Evolutionary conservation across 805 yeast species (phyloP), one percentile per base, ranked within the genome.

Genomic region (Yarrowia hollandica): DNA sequence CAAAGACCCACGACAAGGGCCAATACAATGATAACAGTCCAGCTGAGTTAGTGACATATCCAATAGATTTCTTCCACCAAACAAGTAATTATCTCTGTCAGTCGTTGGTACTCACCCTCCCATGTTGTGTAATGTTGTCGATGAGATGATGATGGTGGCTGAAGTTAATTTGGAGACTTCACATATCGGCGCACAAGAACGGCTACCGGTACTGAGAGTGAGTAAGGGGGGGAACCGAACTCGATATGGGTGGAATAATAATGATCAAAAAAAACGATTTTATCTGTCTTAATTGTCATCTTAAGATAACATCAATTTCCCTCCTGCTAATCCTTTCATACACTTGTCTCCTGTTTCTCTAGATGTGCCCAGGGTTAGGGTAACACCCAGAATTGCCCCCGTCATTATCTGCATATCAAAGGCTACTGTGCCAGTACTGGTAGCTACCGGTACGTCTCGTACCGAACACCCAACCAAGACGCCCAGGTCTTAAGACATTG

Each of bases 11-110:
- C 80, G 11, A 85, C 85, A 60, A 82, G 75, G 22, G 84, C 67
- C 62, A 90, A 76, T 26, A 82, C 86, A 60, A 81, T 74, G 60
- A 88, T 75, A 64, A 89, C 92, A 55, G 87, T 81, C 80, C 85
- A 87, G 56, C 91, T 85, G 64, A 21, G 46, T 66, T 64, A 23
- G 60, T 60, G n/a, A n/a, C n/a, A 18, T 9, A 12, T 18, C 11
- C 34, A 18, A 25, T 16, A 12, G 14, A 5, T 16, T 14, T 14
- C 3, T 42, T n/a, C 23, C 19, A 23, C 9, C 30, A 2, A 9
- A 21, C 15, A 5, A 11, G 23, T 14, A 6, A 8, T 23, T 10
- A 9, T n/a, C 19, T 4, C 9, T 30, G 7, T 16, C 16, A 18
- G 23, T 15, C 34, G 60, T 31, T 39, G 41, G 60, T 42, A 59